A percentile compares a stretch with the other conserved stretches of the same genome.
Evolutionary conservation across 1,284 basidiomycete species (phyloP).

Genomic region (Austroboletus sp.): DNA sequence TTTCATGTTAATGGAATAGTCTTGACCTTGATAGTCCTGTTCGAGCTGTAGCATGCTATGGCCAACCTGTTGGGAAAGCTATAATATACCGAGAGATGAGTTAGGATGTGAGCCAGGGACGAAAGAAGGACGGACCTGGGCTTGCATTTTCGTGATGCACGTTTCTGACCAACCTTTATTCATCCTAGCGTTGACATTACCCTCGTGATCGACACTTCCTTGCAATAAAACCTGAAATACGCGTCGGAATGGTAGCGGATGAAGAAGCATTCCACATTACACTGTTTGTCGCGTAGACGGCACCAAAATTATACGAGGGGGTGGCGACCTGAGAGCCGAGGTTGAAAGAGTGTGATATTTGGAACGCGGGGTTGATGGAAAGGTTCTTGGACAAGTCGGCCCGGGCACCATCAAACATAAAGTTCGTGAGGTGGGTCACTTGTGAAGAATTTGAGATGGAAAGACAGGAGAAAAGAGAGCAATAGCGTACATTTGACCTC

Average conservation of each 20-base stretch:
- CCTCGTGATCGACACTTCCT: conserved; percentile 90
- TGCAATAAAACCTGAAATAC: conserved; percentile 75
- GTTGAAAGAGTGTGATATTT: conserved; percentile 94
- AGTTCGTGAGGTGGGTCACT: conserved; percentile 91
- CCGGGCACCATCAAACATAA: conserved; percentile 92
- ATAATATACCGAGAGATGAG: conserved; percentile 4
- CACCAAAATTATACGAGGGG: conserved; percentile 89
- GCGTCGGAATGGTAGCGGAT: conserved; percentile 6
- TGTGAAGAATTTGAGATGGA: conserved; percentile 9
- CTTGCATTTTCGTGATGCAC: conserved; percentile 83
- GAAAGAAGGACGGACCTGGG: conserved; percentile 57
- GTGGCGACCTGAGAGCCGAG: conserved; percentile 72
- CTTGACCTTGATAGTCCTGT: conserved; percentile 88
- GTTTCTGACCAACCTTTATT: conserved; percentile 84
- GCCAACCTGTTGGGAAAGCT: conserved; percentile 64
- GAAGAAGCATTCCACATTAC: conserved; percentile 31
- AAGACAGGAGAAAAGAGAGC: conserved; percentile 5
- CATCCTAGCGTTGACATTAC: conserved; percentile 81
- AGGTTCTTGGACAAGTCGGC: conserved; percentile 94
- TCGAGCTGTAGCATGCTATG: conserved; percentile 91
- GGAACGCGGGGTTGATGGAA: conserved; percentile 91
- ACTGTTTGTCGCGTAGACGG: conserved; percentile 82
- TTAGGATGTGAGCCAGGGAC: conserved; percentile 11
- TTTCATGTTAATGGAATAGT: conserved; percentile 86
- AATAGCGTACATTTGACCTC: conserved; percentile 73